Conservation (phyloP, 73 alveolate species). For the Uronychia binucleata region DNA sequence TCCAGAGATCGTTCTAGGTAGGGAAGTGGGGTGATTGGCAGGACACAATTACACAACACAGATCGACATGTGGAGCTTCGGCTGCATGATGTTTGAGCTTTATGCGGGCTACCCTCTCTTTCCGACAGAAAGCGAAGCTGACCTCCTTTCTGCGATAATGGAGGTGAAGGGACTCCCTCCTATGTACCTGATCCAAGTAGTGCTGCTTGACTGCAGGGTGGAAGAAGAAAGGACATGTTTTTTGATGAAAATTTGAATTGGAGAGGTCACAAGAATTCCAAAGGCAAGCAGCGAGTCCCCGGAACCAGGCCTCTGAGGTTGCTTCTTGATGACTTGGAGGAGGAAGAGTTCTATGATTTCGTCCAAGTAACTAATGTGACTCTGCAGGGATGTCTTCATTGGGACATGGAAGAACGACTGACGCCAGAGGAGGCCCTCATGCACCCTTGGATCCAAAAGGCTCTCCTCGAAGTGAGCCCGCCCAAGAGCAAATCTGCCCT, state of each 20-base stretch:
- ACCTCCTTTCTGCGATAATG: slow-evolving; percentile 63
- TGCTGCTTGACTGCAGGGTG: slow-evolving; percentile 2
- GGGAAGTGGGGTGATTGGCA: slow-evolving; percentile 3
- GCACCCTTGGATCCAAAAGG: slow-evolving; percentile 79
- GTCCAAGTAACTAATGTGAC: slow-evolving; percentile 17
- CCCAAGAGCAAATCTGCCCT: not conserved
- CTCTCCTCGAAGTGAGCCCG: slow-evolving; percentile 19
- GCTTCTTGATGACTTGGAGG: slow-evolving; percentile 40
- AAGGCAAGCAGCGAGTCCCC: slow-evolving; percentile 49
- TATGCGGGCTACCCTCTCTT: slow-evolving; percentile 75
- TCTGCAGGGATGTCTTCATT: slow-evolving; percentile 18
- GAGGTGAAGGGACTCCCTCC: slow-evolving; percentile 71
- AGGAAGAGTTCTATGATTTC: slow-evolving; percentile 54
- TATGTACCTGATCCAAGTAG: slow-evolving; percentile 26
- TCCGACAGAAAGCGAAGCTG: slow-evolving; percentile 78
- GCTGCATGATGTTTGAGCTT: slow-evolving; percentile 81
- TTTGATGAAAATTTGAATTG: slow-evolving; percentile 57
- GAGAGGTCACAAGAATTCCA: slow-evolving; percentile 32
- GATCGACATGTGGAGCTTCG: slow-evolving; percentile 89
- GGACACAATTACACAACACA: slow-evolving; percentile 73
- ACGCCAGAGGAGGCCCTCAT: slow-evolving; percentile 54
- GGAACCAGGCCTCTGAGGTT: slow-evolving; percentile 12
- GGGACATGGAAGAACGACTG: slow-evolving; percentile 37
- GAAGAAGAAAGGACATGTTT: slow-evolving; percentile 47
- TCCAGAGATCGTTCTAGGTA: slow-evolving; percentile 87